Percentiles rank a stretch among this genome's conserved stretches.
Conservation (phyloP, 2,329 filamentous ascomycete species). For the Alternaria atra region DNA sequence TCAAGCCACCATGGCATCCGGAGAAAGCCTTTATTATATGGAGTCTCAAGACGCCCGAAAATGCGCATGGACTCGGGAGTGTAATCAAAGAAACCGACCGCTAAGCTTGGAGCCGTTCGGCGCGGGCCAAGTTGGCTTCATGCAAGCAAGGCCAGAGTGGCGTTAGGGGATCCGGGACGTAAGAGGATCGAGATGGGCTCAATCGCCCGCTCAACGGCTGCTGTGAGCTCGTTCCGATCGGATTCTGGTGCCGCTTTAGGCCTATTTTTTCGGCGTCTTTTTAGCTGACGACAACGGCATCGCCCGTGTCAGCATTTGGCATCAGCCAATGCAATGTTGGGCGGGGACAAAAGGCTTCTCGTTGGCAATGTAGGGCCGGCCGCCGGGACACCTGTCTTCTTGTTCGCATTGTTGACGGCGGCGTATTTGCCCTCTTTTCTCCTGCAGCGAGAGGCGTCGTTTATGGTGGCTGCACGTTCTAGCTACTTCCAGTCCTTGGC, state of each 20-base stretch:
- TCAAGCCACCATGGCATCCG: conserved; percentile 30
- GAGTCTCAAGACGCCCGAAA: conserved; percentile 19
- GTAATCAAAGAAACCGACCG: conserved; percentile 40
- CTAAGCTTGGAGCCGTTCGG: conserved; percentile 35
- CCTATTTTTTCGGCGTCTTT: conserved; percentile 21
- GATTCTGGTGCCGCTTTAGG: conserved; percentile 38
- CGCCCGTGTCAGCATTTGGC: conserved; percentile 10
- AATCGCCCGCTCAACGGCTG: conserved; percentile 41
- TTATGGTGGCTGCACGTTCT: conserved; percentile 40
- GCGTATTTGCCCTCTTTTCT: conserved; percentile 59
- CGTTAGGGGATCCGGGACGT: conserved; percentile 39
- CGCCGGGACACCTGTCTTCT: conserved; percentile 18
- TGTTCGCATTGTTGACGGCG: conserved; percentile 20
- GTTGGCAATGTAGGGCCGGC: conserved; percentile 26
- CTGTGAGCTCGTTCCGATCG: conserved; percentile 39
- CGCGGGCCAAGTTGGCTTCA: conserved; percentile 41
- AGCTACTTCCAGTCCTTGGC: conserved; percentile 45
- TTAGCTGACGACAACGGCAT: conserved; percentile 13
- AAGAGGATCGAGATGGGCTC: conserved; percentile 33
- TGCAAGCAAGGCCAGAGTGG: conserved; percentile 43
- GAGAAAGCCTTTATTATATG: conserved; percentile 28
- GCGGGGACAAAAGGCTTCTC: conserved; percentile 2
- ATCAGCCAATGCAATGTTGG: conserved; percentile 8
- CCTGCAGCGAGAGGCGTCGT: conserved; percentile 28
- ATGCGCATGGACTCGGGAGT: conserved; percentile 39